Evolutionary conservation across 306 rosid genomes (phyloP), one percentile per base, ranked within the genome.

Genomic region (Cajanus cajan): DNA sequence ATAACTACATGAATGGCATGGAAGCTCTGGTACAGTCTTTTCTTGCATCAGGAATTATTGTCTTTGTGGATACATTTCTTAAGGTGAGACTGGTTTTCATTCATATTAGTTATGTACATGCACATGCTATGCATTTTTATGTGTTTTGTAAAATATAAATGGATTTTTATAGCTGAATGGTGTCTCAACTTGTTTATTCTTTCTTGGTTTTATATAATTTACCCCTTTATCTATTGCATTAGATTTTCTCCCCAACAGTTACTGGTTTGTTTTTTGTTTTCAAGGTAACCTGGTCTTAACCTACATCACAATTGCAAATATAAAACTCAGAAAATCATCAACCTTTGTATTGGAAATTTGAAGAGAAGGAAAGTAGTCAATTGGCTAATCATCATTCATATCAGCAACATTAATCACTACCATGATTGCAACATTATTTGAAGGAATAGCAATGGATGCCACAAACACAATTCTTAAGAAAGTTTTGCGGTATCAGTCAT

Each of bases 31-130:
- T 83, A 16, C 89, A 80, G 39, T 86, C 83, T 80, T 85, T 82
- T 12, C 43, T 87, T 40, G 74, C 86, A 44, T 89, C 96, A 0
- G 97, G 91, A 86, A 74, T 85, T 51, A 59, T 85, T 83, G 90
- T 88, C 77, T 63, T 76, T 40, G 86, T 88, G 72, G 97, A 93
- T 76, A 51, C 80, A 5, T 86, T 90, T 68, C 96, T 93, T 69
- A 90, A 90, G 96, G 97, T 90, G 80, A 76, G 64, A 34, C 37
- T 41, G 14, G 33, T 55, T 63, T 74, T 59, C 58, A n/a, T 78
- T 74, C 52, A 5, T 52, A 36, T 52, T 14, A 7, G 52, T 61
- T 16, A 68, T 34, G n/a, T 45, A 64, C 22, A 8, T 43, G 68
- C 31, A 21, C 48, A 62, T 74, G 14, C 39, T 59, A 63, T 68